These are phyloP conservation scores for Calonectria fujianensis DNA, from an alignment of 2,329 filamentous ascomycete genomes.

Conservation along the genomic window DNA sequence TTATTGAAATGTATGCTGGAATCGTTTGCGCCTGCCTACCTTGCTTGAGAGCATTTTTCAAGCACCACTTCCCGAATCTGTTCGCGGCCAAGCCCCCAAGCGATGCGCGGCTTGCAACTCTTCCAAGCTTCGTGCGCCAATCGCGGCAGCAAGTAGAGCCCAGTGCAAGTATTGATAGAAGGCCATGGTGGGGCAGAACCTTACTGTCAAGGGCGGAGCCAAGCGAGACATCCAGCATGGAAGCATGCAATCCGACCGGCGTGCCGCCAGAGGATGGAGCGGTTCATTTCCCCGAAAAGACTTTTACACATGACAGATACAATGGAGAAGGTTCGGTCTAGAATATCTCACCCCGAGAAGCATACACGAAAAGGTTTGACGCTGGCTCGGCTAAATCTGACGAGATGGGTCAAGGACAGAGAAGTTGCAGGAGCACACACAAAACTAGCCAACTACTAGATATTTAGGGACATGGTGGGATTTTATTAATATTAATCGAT, in stretches of 20 bases:
- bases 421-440: too few relatives aligned
- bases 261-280: not conserved
- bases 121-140: slow-evolving; percentile 19
- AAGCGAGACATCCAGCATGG: slow-evolving; percentile 10
- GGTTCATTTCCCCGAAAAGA: not conserved
- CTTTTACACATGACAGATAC: not conserved
- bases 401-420: too few relatives aligned
- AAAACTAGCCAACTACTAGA: too few relatives aligned
- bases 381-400: not conserved
- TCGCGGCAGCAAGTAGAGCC: not conserved
- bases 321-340: not conserved
- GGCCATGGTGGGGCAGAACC: slow-evolving; percentile 1
- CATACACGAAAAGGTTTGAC: not conserved
- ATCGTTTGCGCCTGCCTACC: slow-evolving; percentile 26
- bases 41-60: slow-evolving; percentile 28
- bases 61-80: slow-evolving; percentile 21
- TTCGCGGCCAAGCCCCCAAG: not conserved
- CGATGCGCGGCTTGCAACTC: slow-evolving; percentile 1
- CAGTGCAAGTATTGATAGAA: slow-evolving; percentile 1
- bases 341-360: not conserved
- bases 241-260: slow-evolving; percentile 1
- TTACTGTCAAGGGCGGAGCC: not conserved
- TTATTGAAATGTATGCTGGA: slow-evolving; percentile 21
- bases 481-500: too few relatives aligned
- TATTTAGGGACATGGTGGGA: too few relatives aligned